These are phyloP conservation scores for Cystoderma amianthinum DNA, from an alignment of 768 basidiomycete species.

Conservation along the genomic window DNA sequence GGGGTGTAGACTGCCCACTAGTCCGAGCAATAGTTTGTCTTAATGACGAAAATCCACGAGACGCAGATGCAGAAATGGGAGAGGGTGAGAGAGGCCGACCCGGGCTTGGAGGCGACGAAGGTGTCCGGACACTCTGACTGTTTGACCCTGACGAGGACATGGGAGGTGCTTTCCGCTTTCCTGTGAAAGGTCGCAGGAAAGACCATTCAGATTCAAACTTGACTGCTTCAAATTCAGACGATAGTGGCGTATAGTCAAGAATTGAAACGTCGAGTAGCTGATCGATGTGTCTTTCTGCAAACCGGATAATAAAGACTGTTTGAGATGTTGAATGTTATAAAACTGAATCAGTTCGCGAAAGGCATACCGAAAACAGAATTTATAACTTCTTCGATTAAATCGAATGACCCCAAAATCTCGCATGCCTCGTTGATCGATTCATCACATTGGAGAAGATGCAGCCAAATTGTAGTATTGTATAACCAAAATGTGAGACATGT, in stretches of 20 bases:
- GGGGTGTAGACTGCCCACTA: conserved; percentile 34
- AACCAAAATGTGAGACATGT: conserved; percentile 90
- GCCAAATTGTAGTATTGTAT: conserved; percentile 84
- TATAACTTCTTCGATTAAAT: conserved; percentile 85
- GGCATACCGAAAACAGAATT: conserved; percentile 87
- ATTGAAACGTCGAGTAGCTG: conserved; percentile 75
- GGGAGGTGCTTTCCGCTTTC: conserved; percentile 47
- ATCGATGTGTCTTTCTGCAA: conserved; percentile 86
- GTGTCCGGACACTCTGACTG: conserved; percentile 24
- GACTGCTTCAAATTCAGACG: conserved; percentile 71
- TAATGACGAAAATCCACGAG: conserved; percentile 60
- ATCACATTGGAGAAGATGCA: conserved; percentile 88
- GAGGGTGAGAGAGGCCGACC: conserved; percentile 49
- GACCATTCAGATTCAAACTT: conserved; percentile 98
- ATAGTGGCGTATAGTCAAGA: conserved; percentile 76
- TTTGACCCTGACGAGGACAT: conserved; percentile 24
- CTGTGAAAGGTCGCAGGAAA: conserved; percentile 66
- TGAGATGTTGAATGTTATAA: conserved; percentile 4
- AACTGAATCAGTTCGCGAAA: background rate
- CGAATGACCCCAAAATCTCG: conserved; percentile 78
- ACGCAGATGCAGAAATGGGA: conserved; percentile 34
- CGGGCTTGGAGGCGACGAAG: conserved; percentile 44
- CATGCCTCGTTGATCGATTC: conserved; percentile 71
- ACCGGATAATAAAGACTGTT: conserved; percentile 90
- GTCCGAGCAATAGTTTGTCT: conserved; percentile 53